Evolutionary conservation across 306 rosid genomes (phyloP), one percentile per base, ranked within the genome.

Genomic region (Dryas drummondii): DNA sequence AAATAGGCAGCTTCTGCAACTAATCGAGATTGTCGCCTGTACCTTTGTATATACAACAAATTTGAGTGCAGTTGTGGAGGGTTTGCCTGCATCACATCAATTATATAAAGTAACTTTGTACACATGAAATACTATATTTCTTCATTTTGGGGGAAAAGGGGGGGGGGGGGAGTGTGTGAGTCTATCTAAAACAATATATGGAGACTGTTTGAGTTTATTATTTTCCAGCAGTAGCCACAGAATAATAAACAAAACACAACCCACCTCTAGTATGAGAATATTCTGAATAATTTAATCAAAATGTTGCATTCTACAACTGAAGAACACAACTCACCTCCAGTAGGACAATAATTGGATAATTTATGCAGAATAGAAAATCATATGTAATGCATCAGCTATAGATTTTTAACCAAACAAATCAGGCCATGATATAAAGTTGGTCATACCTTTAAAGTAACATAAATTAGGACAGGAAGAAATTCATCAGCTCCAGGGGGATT

Each of bases 1-100:
- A 84, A 96, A 80, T 96, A 96, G 51, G 96, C 87, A 58, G 97
- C 84, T 90, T 96, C 99, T 45, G 84, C 88, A 76, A 83, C 89
- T 83, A 96, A 84, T 46, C 94, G 91, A 57, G 96, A 84, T 81
- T 96, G 89, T 15, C 86, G 82, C 82, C 99, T 88, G 83, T 89
- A 96, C 83, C 97, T 89, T 83, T 96, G 97, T 82, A 96, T 92
- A 77, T 96, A 96, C 60, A 84, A 79, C 73, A 96, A 86, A 82
- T 96, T 96, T 73, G 98, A 96, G 89, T 86, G 91, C 80, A 96
- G 90, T 72, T 92, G 96, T 9, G 97, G 98, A 76, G 99, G 99
- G 82, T 96, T 96, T 61, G 99, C 99, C 99, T 96, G 89, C 87
- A 84, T 48, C 42, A 79, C 49, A 77, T 73, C 80, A 56, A 68